Evolutionary conservation across 2,329 filamentous ascomycete genomes (phyloP), one percentile per base, ranked within the genome.

Genomic region (Huntiella decipiens): DNA sequence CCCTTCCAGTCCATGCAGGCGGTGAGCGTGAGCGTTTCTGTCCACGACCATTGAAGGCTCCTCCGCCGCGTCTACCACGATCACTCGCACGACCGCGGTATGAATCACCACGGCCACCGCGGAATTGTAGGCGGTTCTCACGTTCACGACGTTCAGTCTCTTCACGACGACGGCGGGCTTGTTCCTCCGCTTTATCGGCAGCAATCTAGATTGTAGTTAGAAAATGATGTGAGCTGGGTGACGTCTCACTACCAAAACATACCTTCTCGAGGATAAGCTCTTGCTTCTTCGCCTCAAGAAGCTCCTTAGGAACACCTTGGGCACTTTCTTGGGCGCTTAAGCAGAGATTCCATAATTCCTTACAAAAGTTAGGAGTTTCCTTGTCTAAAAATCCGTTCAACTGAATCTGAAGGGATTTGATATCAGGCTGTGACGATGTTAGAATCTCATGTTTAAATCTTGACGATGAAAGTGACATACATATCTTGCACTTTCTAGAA

Each of bases 231-330:
- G 2, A n/a, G 4, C 13, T 4, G 22, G 7, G 5, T 31, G 8
- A 2, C 22, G 16, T 44, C 5, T n/a, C 7, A n/a, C 16, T 8
- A 12, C 3, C 5, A 7, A 37, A 32, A 36, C 58, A 32, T 60
- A 92, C 88, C 79, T 93, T 93, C 63, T 95, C 86, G 62, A 95
- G 85, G 51, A 91, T 84, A 41, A 98, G 67, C 62, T 98, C 91
- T 38, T 83, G 66, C 63, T 96, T 98, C 68, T 98, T 98, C 1
- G 88, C 87, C 60, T 98, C 91, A 2, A 98, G 66, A 37, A 98
- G 69, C 61, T 95, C 87, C 61, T 93, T 88, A 0, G 91, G 88
- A 10, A 98, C 86, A 46, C 91, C 91, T 58, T 91, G 82, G 0
- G 85, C 77, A 59, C 79, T 94, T 36, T 73, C 68, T 61, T 98